Conservation (phyloP, 345 rosid species). For the Firmiana major region DNA sequence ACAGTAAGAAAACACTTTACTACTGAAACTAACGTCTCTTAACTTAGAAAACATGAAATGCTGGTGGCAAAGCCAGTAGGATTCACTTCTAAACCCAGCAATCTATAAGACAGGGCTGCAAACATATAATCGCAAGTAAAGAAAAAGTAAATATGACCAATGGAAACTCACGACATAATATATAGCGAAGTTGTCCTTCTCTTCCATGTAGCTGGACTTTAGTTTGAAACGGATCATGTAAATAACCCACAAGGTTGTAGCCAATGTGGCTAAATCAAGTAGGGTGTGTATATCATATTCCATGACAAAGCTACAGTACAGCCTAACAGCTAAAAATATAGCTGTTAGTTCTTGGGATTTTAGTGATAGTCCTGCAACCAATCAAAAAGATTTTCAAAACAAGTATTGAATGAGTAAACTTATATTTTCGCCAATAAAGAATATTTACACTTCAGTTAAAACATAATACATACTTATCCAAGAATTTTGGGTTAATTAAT, state of each 20-base stretch:
- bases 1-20: not conserved
- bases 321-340: constrained; percentile 80
- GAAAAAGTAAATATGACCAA: not conserved
- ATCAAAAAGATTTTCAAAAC: not conserved
- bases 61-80: not conserved
- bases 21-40: not conserved
- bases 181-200: constrained; percentile 89
- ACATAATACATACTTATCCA: not conserved
- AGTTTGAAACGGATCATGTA: constrained; percentile 93
- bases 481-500: not conserved
- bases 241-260: constrained; percentile 95
- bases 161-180: constrained; percentile 75
- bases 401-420: not conserved
- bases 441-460: not conserved
- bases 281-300: constrained; percentile 97
- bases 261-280: constrained; percentile 90
- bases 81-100: not conserved
- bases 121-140: not conserved
- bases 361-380: constrained; percentile 80
- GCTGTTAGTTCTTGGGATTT: constrained; percentile 97
- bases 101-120: not conserved
- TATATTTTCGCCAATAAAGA: not conserved
- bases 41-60: not conserved
- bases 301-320: constrained; percentile 97
- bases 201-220: constrained; percentile 93